phyloP scores from a whole-genome alignment of 208 protist species.

The Acanthamoeba sp. region DNA sequence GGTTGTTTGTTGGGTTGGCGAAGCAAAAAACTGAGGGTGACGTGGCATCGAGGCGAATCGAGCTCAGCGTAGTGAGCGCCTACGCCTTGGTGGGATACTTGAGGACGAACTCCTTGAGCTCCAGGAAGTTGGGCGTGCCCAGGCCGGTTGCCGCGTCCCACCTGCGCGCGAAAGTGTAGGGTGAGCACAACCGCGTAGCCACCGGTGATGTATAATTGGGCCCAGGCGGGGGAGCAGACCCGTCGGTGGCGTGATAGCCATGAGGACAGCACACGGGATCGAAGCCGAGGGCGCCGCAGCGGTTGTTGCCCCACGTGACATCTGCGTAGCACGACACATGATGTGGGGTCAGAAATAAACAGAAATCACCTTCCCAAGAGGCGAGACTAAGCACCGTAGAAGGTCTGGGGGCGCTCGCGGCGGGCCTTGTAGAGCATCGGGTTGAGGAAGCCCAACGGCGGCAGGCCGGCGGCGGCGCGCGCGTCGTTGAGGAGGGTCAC shows the following conservation, averaged over 20 bases:
- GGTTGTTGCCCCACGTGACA: background rate
- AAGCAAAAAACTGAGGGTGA: no score
- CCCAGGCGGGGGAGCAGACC: background rate
- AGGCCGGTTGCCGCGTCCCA: constrained; percentile 56
- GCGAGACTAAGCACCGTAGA: background rate
- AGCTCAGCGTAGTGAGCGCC: no score
- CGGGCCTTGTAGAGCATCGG: constrained; percentile 33
- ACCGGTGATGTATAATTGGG: background rate
- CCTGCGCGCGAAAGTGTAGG: background rate
- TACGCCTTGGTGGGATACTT: background rate
- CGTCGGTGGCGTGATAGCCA: constrained; percentile 19
- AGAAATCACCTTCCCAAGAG: background rate
- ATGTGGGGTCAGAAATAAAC: background rate
- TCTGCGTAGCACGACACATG: background rate
- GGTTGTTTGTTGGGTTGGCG: no score
- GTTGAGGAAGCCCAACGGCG: no score
- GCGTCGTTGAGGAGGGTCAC: constrained; percentile 75
- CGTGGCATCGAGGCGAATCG: no score
- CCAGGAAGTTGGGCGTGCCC: constrained; percentile 63
- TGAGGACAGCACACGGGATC: constrained; percentile 3
- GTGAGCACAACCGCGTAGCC: background rate
- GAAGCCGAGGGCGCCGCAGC: background rate
- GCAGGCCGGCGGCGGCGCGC: background rate
- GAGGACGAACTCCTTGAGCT: background rate
- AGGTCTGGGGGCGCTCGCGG: constrained; percentile 13